These are phyloP conservation scores for Fraxinus xanthoxyloides DNA, from an alignment of 305 asterid genomes.

Conservation along the genomic window DNA sequence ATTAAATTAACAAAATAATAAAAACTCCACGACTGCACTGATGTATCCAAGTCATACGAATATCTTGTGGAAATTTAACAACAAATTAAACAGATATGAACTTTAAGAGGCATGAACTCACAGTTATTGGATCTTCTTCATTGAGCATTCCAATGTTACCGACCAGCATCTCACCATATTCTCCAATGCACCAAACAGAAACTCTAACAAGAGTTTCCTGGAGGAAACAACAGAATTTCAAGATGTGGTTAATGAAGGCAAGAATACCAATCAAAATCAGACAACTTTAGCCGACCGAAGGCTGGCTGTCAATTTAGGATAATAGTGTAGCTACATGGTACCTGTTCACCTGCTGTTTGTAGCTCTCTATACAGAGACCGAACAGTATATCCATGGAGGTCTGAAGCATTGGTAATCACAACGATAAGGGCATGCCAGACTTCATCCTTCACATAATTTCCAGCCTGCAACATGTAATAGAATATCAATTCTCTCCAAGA, in stretches of 20 bases:
- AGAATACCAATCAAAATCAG: neutral
- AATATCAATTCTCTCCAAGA: slow-evolving; percentile 23
- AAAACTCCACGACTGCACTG: slow-evolving; percentile 3
- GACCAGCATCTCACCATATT: slow-evolving; percentile 89
- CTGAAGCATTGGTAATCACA: slow-evolving; percentile 79
- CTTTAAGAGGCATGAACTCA: slow-evolving; percentile 48
- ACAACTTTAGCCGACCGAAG: neutral
- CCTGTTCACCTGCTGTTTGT: slow-evolving; percentile 77
- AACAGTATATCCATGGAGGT: slow-evolving; percentile 91
- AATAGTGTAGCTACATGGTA: slow-evolving; percentile 27
- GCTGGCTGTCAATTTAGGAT: neutral
- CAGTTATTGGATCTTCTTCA: slow-evolving; percentile 80
- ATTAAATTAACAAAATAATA: neutral
- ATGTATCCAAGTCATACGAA: slow-evolving; percentile 14
- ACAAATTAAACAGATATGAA: neutral
- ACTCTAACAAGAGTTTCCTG: slow-evolving; percentile 94
- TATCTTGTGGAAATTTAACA: neutral
- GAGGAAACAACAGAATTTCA: slow-evolving; percentile 25
- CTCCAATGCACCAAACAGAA: slow-evolving; percentile 98
- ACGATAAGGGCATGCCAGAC: slow-evolving; percentile 97
- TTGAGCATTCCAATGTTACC: slow-evolving; percentile 71
- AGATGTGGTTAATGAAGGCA: slow-evolving; percentile 11
- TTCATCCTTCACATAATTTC: slow-evolving; percentile 89
- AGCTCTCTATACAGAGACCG: slow-evolving; percentile 77
- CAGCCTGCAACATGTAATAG: slow-evolving; percentile 64